A percentile compares a stretch with the other conserved stretches of the same genome.
Evolutionary conservation across 306 rosid species (phyloP).

Genomic region (Biancaea sappan): DNA sequence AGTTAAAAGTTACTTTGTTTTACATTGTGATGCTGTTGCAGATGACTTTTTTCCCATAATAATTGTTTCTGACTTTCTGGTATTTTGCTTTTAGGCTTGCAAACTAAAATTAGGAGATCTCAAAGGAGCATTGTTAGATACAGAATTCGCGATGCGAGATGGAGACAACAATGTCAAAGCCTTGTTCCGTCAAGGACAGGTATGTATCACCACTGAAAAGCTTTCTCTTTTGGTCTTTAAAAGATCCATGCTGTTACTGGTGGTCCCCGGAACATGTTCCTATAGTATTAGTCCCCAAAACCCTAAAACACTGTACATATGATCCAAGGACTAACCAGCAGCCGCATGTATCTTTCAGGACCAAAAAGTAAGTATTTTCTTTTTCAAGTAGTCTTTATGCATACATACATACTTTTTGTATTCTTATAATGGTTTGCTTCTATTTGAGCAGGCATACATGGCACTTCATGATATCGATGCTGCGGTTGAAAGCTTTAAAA

Average conservation of each 20-base stretch:
- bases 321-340: too few relatives aligned
- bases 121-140: slow-evolving; percentile 91
- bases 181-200: slow-evolving; percentile 97
- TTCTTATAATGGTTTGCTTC: slow-evolving; percentile 30
- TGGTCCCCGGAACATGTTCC: too few relatives aligned
- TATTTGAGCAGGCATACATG: slow-evolving; percentile 65
- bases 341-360: too few relatives aligned
- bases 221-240: neutral
- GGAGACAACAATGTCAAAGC: slow-evolving; percentile 93
- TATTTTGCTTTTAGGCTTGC: slow-evolving; percentile 66
- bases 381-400: too few relatives aligned
- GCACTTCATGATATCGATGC: slow-evolving; percentile 86
- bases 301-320: too few relatives aligned
- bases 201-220: slow-evolving; percentile 38
- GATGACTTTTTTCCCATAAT: too few relatives aligned
- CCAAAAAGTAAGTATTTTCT: too few relatives aligned
- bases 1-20: slow-evolving; percentile 39
- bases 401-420: too few relatives aligned
- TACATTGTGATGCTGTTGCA: slow-evolving; percentile 21
- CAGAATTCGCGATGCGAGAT: slow-evolving; percentile 93
- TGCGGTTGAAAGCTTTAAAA: slow-evolving; percentile 84
- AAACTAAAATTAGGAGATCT: slow-evolving; percentile 86
- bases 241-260: too few relatives aligned
- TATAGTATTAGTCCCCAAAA: too few relatives aligned
- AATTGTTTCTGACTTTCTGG: too few relatives aligned